These are phyloP conservation scores for Henningerozyma blattae DNA, from an alignment of 805 yeast species.

Conservation along the genomic window DNA sequence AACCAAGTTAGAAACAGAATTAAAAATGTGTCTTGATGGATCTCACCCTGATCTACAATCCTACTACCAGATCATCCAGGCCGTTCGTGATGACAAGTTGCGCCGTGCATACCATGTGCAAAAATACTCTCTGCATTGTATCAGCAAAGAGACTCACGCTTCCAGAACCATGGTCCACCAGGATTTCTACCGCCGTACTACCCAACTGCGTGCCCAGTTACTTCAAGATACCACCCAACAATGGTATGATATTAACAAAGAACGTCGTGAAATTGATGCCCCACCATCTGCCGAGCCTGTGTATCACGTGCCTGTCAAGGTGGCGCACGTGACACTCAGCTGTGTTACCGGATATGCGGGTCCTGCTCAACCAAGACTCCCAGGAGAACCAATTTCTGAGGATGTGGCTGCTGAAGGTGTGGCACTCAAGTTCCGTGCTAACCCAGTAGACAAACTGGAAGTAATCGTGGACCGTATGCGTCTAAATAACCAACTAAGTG, in stretches of 20 bases:
- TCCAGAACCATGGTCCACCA: constrained; percentile 74
- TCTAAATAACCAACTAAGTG: constrained; percentile 55
- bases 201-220: constrained; percentile 54
- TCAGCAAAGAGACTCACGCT: constrained; percentile 72
- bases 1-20: constrained; percentile 63
- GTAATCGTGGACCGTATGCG: constrained; percentile 59
- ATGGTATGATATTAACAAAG: constrained; percentile 89
- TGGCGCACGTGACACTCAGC: constrained; percentile 22
- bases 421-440: constrained; percentile 30
- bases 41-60: constrained; percentile 81
- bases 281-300: constrained; percentile 30
- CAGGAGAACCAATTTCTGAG: constrained; percentile 23
- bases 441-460: constrained; percentile 29
- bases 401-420: constrained; percentile 31
- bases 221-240: constrained; percentile 63
- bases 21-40: constrained; percentile 77
- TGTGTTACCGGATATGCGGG: constrained; percentile 29
- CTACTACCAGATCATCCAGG: constrained; percentile 58
- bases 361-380: constrained; percentile 20
- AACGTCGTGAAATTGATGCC: constrained; percentile 67
- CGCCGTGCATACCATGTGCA: constrained; percentile 36
- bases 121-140: constrained; percentile 60
- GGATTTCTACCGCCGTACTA: constrained; percentile 54
- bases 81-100: constrained; percentile 61
- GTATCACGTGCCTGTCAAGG: constrained; percentile 30